phyloP scores from a whole-genome alignment of 768 basidiomycete genomes.

The Leucocoprinus sp. region DNA sequence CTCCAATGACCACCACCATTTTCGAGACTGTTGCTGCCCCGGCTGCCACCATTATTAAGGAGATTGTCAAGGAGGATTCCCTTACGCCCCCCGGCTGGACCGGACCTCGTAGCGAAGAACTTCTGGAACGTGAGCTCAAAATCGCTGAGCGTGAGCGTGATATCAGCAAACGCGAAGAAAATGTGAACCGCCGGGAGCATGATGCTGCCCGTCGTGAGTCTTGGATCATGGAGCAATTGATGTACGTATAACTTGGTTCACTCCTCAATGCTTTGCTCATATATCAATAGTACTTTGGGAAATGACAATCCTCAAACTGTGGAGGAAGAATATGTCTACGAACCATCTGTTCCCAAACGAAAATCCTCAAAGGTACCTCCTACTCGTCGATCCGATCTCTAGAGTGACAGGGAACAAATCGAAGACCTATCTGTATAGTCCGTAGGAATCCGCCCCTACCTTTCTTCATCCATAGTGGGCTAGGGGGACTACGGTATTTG shows the following conservation, averaged over 20 bases:
- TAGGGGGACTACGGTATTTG: slow-evolving; percentile 78
- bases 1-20: slow-evolving; percentile 30
- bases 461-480: slow-evolving; percentile 78
- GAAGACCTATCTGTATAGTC: slow-evolving; percentile 51
- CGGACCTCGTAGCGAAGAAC: slow-evolving; percentile 68
- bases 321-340: slow-evolving; percentile 79
- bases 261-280: neutral
- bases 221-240: slow-evolving; percentile 92
- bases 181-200: slow-evolving; percentile 77
- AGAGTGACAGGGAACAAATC: slow-evolving; percentile 78
- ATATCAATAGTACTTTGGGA: slow-evolving; percentile 47
- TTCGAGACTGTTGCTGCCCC: slow-evolving; percentile 48
- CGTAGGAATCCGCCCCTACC: slow-evolving; percentile 51
- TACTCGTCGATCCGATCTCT: slow-evolving; percentile 87
- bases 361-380: slow-evolving; percentile 87
- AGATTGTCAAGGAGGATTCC: slow-evolving; percentile 76
- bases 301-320: slow-evolving; percentile 57
- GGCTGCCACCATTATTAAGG: slow-evolving; percentile 77
- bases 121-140: slow-evolving; percentile 79
- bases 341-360: slow-evolving; percentile 57
- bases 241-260: slow-evolving; percentile 39
- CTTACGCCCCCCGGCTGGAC: slow-evolving; percentile 76
- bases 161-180: slow-evolving; percentile 79
- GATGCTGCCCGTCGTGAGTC: slow-evolving; percentile 80
- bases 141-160: slow-evolving; percentile 82